Evolutionary conservation across 1,139 yeast genomes (phyloP), one percentile per base, ranked within the genome.

Genomic region (Nakaseomyces kungkrabaensis): DNA sequence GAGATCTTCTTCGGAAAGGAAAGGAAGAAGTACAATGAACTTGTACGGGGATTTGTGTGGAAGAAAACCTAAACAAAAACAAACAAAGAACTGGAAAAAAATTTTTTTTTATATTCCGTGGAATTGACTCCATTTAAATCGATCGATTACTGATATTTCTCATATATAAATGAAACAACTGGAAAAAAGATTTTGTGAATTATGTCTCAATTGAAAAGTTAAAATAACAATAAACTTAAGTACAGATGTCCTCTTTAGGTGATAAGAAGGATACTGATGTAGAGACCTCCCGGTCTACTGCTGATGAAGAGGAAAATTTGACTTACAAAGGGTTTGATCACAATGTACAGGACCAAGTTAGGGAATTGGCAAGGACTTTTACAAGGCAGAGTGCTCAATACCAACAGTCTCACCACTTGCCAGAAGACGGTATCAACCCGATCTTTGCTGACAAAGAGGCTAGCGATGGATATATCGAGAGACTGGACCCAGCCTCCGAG

Each of bases 401-500:
- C 26, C 47, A n/a, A 24, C 26, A 31, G 40, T 29, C 34, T 17
- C 40, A 32, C 9, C n/a, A 43, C 45, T 6, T 45, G 26, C 37
- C 44, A n/a, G 38, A 32, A 10, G 48, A 37, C 8, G 52, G 53
- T 37, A 25, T 51, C 1, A 45, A 51, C 38, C 51, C 54, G 13
- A 34, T 52, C 26, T 48, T 45, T 22, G 44, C 36, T 24, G 49
- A 51, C 48, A 36, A 47, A 31, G 48, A 40, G 31, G 31, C 31
- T 9, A 7, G 9, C 27, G 45, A 48, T 4, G 68, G 68, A 29
- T 48, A 66, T 32, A 77, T 75, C 52, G 72, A 76, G n/a, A 66
- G 70, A 46, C 60, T 79, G 37, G 78, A 79, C 56, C 84, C 84
- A 17, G 65, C 62, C 52, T 69, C 78, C 31, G 79, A 74, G n/a